A percentile compares a stretch with the other conserved stretches of the same genome.
Evolutionary conservation across 345 rosid genomes (phyloP).

Genomic region (Acer campestre): DNA sequence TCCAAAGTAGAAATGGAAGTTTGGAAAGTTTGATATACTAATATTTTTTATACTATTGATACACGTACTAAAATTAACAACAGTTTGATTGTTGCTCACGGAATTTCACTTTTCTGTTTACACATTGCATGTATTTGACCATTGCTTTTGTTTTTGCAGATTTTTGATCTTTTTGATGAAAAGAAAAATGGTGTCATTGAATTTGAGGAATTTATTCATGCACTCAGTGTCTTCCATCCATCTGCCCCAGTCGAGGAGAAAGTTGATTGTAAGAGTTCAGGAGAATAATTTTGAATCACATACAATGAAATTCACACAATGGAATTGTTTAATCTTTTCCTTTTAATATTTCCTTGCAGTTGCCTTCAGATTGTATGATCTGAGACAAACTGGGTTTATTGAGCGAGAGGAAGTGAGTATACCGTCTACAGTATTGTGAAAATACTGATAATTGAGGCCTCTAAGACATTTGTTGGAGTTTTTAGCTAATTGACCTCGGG

Average conservation of each 20-base stretch:
- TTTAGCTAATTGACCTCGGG: not conserved
- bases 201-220: conserved; percentile 81
- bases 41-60: not conserved
- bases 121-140: not conserved
- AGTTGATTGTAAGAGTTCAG: conserved; percentile 66
- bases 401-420: conserved; percentile 80
- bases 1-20: not conserved
- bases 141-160: conserved; percentile 33
- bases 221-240: conserved; percentile 83
- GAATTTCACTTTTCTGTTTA: not conserved
- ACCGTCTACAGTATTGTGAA: not conserved
- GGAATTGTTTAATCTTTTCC: conserved; percentile 4
- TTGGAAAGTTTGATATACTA: not conserved
- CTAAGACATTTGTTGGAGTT: not conserved
- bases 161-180: conserved; percentile 82
- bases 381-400: conserved; percentile 80
- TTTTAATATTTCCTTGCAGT: conserved; percentile 48
- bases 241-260: conserved; percentile 68
- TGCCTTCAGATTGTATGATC: conserved; percentile 83
- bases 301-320: not conserved
- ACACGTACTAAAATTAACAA: not conserved
- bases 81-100: not conserved
- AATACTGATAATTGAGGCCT: not conserved
- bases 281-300: conserved; percentile 1
- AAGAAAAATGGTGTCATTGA: conserved; percentile 88